Evolutionary conservation across 1,139 yeast species (phyloP).

Genomic region (Diutina pseudorugosa): DNA sequence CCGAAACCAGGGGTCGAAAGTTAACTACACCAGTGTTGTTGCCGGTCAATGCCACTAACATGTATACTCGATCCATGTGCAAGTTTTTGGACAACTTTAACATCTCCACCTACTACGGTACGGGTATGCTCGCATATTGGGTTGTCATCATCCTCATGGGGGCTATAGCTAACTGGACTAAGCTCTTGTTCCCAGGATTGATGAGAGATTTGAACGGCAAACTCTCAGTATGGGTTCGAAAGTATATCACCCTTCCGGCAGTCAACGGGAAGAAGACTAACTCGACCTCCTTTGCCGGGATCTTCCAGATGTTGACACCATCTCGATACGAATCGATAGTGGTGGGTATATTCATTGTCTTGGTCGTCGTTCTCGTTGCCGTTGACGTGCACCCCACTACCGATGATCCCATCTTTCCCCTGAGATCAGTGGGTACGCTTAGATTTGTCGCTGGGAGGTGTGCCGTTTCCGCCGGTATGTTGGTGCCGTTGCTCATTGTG

Average conservation of each 20-base stretch:
- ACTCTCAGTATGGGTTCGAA: background rate
- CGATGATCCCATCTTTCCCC: background rate
- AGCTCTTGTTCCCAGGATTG: background rate
- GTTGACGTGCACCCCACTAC: background rate
- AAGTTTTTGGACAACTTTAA: slow-evolving; percentile 2
- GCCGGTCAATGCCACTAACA: background rate
- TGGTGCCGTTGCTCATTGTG: background rate
- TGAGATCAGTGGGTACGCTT: background rate
- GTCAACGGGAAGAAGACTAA: background rate
- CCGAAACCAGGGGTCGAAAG: background rate
- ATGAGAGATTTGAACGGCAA: slow-evolving; percentile 1
- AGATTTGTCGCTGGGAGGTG: background rate
- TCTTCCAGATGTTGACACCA: slow-evolving; percentile 1
- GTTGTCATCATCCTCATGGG: background rate
- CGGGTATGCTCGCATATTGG: slow-evolving; percentile 2
- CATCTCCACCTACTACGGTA: slow-evolving; percentile 1
- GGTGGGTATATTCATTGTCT: background rate
- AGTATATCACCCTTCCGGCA: background rate
- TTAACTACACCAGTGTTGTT: background rate
- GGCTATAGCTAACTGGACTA: background rate
- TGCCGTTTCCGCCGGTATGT: background rate
- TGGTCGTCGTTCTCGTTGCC: background rate
- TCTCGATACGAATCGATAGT: slow-evolving; percentile 1
- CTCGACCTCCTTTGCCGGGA: background rate
- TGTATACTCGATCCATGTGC: background rate